Percentiles rank a stretch among this genome's conserved stretches.
Evolutionary conservation across 768 basidiomycete species (phyloP).

Genomic region (Royoungia palumana): DNA sequence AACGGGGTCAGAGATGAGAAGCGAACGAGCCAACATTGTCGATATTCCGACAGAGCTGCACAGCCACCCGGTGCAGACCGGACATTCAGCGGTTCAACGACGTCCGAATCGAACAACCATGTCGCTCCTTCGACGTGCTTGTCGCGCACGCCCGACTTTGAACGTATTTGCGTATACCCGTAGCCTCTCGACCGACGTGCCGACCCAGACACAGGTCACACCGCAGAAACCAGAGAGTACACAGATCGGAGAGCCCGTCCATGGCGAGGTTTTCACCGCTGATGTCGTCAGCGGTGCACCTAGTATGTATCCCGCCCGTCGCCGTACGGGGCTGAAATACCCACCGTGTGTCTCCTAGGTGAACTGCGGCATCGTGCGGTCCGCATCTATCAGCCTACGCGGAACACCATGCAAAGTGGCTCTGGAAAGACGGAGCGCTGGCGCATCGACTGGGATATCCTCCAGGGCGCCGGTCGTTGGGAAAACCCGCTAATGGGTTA

Average conservation of each 20-base stretch:
- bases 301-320: slow-evolving; percentile 41
- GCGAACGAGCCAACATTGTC: not conserved
- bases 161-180: slow-evolving; percentile 14
- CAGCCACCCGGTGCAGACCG: slow-evolving; percentile 22
- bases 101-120: slow-evolving; percentile 39
- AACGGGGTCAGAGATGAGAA: not conserved
- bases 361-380: slow-evolving; percentile 86
- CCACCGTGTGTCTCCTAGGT: slow-evolving; percentile 38
- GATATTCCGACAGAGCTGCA: not conserved
- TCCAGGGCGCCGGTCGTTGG: slow-evolving; percentile 91
- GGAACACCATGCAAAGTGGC: slow-evolving; percentile 95
- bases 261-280: slow-evolving; percentile 65
- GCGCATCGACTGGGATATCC: slow-evolving; percentile 91
- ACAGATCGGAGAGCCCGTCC: slow-evolving; percentile 44
- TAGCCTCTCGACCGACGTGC: slow-evolving; percentile 17
- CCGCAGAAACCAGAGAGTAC: slow-evolving; percentile 25
- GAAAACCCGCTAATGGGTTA: slow-evolving; percentile 98
- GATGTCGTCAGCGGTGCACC: slow-evolving; percentile 87
- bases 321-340: not conserved
- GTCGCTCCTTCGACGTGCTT: slow-evolving; percentile 56
- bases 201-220: slow-evolving; percentile 21
- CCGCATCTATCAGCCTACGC: slow-evolving; percentile 89
- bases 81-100: not conserved
- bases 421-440: slow-evolving; percentile 81
- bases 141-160: slow-evolving; percentile 29